Evolutionary conservation across 306 rosid genomes (phyloP), one percentile per base, ranked within the genome.

Genomic region (Rosa chinensis): DNA sequence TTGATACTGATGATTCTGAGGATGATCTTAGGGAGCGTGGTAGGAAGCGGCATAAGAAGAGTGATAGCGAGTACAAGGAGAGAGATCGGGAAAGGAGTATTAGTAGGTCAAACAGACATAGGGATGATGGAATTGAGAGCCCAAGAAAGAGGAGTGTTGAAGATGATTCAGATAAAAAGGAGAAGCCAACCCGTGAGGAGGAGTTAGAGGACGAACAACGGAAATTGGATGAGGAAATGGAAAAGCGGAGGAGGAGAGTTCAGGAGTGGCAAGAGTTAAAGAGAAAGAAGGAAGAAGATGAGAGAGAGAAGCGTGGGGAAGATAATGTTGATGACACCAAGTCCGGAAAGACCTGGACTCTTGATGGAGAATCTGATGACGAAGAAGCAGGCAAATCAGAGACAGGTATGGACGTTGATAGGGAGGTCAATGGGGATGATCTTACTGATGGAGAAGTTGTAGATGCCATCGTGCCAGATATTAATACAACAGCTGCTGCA

Each of bases 351-450:
- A 50, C 96, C 21, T 92, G 96, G 98, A 94, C 97, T 35, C 96
- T 94, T 82, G 97, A 92, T 64, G 98, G 97, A 79, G 98, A 94
- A 74, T 94, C 96, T 72, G 98, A 94, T 80, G 96, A 94, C 25
- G 98, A 94, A 89, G 97, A 94, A 63, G 89, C 80, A 14, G 96
- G 82, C 72, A 91, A 91, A 80, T 75, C 42, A 13, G 89, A 83
- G 81, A 78, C 80, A 6, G 81, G 83, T 67, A 86, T 88, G 88
- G 97, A 90, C 49, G 82, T 82, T 55, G 94, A 87, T 85, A 93
- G 74, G 47, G 84, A 85, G 74, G 89, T 79, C 50, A 82, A 35
- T 64, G 70, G 45, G 20, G 70, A 64, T 1, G 11, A 78, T 74
- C 88, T 72, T 71, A 78, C 58, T 76, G 87, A 82, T 37, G 76